These are phyloP conservation scores for Phlyctochytrium arcticum DNA, from an alignment of 192 early-diverging fungal genomes.

Conservation along the genomic window DNA sequence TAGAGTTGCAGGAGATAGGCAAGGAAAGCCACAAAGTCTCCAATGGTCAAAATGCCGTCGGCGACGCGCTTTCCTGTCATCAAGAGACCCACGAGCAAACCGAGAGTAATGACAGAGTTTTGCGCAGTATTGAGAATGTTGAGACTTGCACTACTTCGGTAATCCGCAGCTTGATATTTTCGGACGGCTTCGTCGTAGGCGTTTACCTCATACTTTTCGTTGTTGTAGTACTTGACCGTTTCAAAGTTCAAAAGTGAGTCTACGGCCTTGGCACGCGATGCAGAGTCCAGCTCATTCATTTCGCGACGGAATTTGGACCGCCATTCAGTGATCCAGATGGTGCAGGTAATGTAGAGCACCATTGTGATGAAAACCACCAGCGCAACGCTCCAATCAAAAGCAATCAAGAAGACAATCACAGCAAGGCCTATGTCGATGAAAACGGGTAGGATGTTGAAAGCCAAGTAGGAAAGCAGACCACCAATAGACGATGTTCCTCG, in stretches of 20 bases:
- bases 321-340: slow-evolving; percentile 77
- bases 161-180: slow-evolving; percentile 81
- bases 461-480: slow-evolving; percentile 70
- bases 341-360: slow-evolving; percentile 76
- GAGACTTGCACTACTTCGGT: slow-evolving; percentile 67
- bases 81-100: slow-evolving; percentile 75
- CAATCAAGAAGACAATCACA: slow-evolving; percentile 46
- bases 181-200: slow-evolving; percentile 75
- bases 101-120: slow-evolving; percentile 80
- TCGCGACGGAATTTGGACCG: slow-evolving; percentile 65
- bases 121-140: slow-evolving; percentile 84
- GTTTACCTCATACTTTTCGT: slow-evolving; percentile 79
- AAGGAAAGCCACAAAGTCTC: slow-evolving; percentile 84
- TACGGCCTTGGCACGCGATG: slow-evolving; percentile 68
- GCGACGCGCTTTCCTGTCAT: slow-evolving; percentile 81
- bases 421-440: slow-evolving; percentile 83
- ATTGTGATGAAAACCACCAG: slow-evolving; percentile 87
- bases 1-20: slow-evolving; percentile 90
- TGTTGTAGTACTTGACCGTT: slow-evolving; percentile 97
- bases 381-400: slow-evolving; percentile 72
- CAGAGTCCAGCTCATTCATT: slow-evolving; percentile 84
- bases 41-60: slow-evolving; percentile 63
- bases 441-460: slow-evolving; percentile 90
- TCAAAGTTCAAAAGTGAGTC: slow-evolving; percentile 98
- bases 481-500: slow-evolving; percentile 61